These are phyloP conservation scores for Amyloporia xantha DNA, from an alignment of 768 basidiomycete species.

Conservation along the genomic window DNA sequence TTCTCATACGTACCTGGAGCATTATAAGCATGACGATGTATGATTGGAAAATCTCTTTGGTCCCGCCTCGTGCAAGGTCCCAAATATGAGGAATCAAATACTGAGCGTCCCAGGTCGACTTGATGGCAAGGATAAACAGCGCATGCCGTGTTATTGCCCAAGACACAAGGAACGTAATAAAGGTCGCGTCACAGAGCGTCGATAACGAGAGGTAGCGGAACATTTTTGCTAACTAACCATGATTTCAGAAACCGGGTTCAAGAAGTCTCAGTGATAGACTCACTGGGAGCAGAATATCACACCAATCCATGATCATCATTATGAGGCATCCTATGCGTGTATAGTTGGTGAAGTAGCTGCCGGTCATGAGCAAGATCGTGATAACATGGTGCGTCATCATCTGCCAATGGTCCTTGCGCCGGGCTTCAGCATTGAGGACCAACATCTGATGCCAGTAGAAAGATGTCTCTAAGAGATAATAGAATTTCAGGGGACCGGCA, in stretches of 20 bases:
- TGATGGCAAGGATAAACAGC: conserved; percentile 68
- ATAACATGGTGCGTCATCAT: conserved; percentile 97
- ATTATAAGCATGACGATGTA: conserved; percentile 53
- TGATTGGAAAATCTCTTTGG: conserved; percentile 37
- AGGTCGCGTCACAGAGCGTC: conserved; percentile 62
- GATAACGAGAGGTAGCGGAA: conserved; percentile 70
- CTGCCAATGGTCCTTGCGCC: conserved; percentile 87
- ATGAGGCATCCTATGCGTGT: conserved; percentile 87
- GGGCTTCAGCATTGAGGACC: conserved; percentile 88
- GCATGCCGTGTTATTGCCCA: conserved; percentile 91
- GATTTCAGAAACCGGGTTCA: neutral
- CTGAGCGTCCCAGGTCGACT: conserved; percentile 50
- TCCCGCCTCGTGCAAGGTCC: conserved; percentile 52
- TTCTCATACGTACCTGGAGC: conserved; percentile 71
- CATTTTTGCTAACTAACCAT: conserved; percentile 83
- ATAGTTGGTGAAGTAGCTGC: conserved; percentile 77
- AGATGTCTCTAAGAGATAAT: conserved; percentile 79
- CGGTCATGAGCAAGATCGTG: conserved; percentile 68
- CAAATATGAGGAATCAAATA: conserved; percentile 46
- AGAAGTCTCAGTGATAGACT: conserved; percentile 26
- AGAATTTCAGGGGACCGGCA: conserved; percentile 79
- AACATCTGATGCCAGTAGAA: conserved; percentile 92
- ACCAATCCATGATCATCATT: conserved; percentile 90
- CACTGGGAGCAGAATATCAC: conserved; percentile 89
- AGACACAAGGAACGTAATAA: conserved; percentile 76